These are phyloP conservation scores for Alternaria arbusti DNA, from an alignment of 2,329 filamentous ascomycete genomes.

Conservation along the genomic window DNA sequence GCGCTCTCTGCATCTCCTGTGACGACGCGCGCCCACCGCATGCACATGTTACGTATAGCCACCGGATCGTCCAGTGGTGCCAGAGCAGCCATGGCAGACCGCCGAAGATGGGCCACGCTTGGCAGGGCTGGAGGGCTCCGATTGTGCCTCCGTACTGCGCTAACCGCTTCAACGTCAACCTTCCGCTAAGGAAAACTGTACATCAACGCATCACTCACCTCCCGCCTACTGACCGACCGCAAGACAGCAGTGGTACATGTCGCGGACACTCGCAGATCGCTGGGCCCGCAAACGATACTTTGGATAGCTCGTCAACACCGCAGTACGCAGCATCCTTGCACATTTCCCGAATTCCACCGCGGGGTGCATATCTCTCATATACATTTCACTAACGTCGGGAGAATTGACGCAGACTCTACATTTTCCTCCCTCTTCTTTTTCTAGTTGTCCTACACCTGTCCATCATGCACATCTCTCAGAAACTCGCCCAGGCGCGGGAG, in stretches of 20 bases:
- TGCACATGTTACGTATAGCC: background rate
- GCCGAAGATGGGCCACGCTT: constrained; percentile 18
- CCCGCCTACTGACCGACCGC: background rate
- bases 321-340: constrained; percentile 32
- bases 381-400: constrained; percentile 7
- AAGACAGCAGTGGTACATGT: constrained; percentile 54
- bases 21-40: background rate
- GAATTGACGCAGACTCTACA: constrained; percentile 3
- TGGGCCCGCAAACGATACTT: constrained; percentile 56
- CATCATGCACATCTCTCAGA: constrained; percentile 94
- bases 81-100: background rate
- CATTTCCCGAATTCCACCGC: constrained; percentile 19
- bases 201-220: constrained; percentile 19
- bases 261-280: constrained; percentile 59
- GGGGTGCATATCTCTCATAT: constrained; percentile 23
- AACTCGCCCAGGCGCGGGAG: constrained; percentile 81
- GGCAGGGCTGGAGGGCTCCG: constrained; percentile 20
- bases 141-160: constrained; percentile 23
- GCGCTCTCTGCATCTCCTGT: background rate
- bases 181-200: constrained; percentile 28
- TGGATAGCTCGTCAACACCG: constrained; percentile 44
- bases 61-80: background rate
- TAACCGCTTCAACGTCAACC: constrained; percentile 21
- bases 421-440: constrained; percentile 5
- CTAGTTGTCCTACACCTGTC: background rate